Conservation (phyloP, 805 yeast genomes). For the Komagataella pseudopastoris region DNA sequence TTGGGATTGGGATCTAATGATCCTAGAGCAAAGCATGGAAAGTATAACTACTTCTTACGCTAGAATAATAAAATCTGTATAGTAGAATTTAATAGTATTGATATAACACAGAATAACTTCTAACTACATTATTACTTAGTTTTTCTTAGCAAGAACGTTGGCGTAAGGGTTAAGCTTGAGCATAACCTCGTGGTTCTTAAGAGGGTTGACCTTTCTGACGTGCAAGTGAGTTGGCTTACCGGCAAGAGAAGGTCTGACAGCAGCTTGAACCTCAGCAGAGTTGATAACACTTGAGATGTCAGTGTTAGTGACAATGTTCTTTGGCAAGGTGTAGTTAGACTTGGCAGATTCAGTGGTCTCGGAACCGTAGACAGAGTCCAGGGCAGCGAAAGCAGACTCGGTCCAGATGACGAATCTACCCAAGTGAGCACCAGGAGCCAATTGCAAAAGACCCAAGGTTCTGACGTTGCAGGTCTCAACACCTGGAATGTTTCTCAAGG, state of each 20-base stretch:
- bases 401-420: constrained; percentile 99
- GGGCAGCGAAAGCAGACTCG: constrained; percentile 92
- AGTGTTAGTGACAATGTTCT: constrained; percentile 88
- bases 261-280: constrained; percentile 98
- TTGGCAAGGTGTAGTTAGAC: constrained; percentile 85
- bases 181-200: constrained; percentile 97
- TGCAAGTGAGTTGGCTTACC: constrained; percentile 83
- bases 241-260: constrained; percentile 69
- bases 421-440: constrained; percentile 99
- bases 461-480: constrained; percentile 92
- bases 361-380: constrained; percentile 96
- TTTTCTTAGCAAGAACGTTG: constrained; percentile 87
- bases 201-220: constrained; percentile 98
- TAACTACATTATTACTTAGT: constrained; percentile 75
- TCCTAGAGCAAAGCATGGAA: constrained; percentile 42
- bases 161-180: constrained; percentile 99
- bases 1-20: constrained; percentile 13
- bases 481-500: constrained; percentile 99
- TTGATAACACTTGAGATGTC: constrained; percentile 95
- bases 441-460: constrained; percentile 89
- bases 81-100: not conserved
- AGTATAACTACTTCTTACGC: constrained; percentile 61
- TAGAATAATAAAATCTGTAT: constrained; percentile 13
- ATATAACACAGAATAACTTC: constrained; percentile 13
- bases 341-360: constrained; percentile 74